A percentile compares a stretch with the other conserved stretches of the same genome.
phyloP scores from a whole-genome alignment of 345 rosid genomes.

The Aquilaria sinensis region DNA sequence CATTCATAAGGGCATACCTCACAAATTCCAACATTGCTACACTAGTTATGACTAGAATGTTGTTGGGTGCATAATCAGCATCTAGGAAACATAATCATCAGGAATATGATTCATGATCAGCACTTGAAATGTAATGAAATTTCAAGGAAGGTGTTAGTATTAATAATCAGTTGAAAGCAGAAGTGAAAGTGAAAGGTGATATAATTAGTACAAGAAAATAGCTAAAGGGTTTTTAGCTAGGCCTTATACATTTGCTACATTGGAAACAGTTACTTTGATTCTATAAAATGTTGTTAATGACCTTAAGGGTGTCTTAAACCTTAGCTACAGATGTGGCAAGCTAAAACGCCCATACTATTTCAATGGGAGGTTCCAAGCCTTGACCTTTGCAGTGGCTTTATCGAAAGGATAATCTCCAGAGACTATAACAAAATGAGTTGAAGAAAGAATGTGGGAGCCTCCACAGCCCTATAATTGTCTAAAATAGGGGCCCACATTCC shows the following conservation, averaged over 20 bases:
- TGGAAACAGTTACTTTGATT: conserved; percentile 69
- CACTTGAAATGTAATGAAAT: conserved; percentile 64
- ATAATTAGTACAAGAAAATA: conserved; percentile 66
- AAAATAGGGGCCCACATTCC: no score
- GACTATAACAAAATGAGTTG: no score
- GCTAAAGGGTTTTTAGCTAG: conserved; percentile 64
- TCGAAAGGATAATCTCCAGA: no score
- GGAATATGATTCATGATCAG: conserved; percentile 64
- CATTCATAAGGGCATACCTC: conserved; percentile 81
- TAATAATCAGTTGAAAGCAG: conserved; percentile 60
- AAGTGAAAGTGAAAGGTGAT: conserved; percentile 55
- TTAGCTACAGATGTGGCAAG: no score
- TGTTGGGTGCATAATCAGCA: conserved; percentile 69
- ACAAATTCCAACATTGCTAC: conserved; percentile 77
- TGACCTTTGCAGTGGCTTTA: no score
- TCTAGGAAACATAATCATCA: conserved; percentile 57
- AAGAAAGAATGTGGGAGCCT: no score
- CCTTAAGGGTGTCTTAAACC: conserved; percentile 55
- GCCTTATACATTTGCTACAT: conserved; percentile 55
- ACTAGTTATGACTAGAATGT: conserved; percentile 77
- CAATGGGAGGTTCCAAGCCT: no score
- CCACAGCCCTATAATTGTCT: no score
- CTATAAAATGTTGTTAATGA: conserved; percentile 74
- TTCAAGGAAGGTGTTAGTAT: conserved; percentile 44
- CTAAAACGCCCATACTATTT: no score